These are phyloP conservation scores for Pseudoperonospora humuli DNA, from an alignment of 352 stramenopile species.

Conservation along the genomic window DNA sequence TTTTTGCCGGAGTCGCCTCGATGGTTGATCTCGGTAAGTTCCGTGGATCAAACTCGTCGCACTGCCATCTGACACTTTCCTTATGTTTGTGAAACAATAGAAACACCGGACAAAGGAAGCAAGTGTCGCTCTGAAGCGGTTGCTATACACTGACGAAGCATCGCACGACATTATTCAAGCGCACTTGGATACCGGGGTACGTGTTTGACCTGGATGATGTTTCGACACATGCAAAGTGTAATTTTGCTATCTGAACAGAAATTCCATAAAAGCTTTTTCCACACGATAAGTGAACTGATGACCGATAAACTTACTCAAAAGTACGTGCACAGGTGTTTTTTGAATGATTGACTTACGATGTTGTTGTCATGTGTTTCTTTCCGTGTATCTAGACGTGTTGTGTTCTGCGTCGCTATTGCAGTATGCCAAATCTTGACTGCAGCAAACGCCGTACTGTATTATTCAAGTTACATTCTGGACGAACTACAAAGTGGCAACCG, in stretches of 20 bases:
- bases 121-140: no score
- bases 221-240: background rate
- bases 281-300: constrained; percentile 29
- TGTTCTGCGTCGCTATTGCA: constrained; percentile 49
- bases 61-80: no score
- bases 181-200: constrained; percentile 16
- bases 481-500: constrained; percentile 23
- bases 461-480: constrained; percentile 65
- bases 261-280: constrained; percentile 29
- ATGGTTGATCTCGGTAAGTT: no score
- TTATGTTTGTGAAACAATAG: no score
- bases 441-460: no score
- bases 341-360: background rate
- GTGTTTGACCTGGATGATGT: background rate
- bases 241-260: constrained; percentile 10
- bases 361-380: background rate
- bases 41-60: no score
- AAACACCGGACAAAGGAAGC: no score
- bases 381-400: constrained; percentile 27
- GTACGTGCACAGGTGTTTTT: constrained; percentile 7
- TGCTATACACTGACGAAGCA: no score
- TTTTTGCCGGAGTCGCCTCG: no score
- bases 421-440: constrained; percentile 60
- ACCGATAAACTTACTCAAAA: constrained; percentile 30
- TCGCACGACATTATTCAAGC: no score